Evolutionary conservation across 2,329 filamentous ascomycete genomes (phyloP).

Genomic region (Pseudogymnoascus sp.): DNA sequence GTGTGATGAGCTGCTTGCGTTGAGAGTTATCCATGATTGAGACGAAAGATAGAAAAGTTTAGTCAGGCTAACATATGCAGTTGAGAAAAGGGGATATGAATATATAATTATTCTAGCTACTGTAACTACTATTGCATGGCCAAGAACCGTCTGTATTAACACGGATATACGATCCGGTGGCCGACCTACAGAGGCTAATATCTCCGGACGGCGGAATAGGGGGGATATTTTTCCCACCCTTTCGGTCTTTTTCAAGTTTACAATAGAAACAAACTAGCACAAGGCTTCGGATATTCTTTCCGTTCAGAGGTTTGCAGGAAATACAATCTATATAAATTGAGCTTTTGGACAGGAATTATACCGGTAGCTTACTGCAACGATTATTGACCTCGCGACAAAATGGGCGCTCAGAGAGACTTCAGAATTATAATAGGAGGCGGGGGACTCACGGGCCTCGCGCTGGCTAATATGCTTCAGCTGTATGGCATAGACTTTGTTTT

Average conservation of each 20-base stretch:
- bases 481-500: slow-evolving; percentile 40
- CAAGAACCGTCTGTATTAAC: background rate
- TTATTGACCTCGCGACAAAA: background rate
- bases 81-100: background rate
- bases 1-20: background rate
- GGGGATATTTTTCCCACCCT: background rate
- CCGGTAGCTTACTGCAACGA: background rate
- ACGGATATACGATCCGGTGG: background rate
- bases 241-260: background rate
- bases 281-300: background rate
- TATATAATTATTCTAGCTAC: background rate
- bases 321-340: background rate
- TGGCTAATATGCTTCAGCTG: slow-evolving; percentile 38
- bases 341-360: background rate
- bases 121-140: background rate
- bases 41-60: background rate
- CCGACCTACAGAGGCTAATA: background rate
- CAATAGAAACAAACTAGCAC: background rate
- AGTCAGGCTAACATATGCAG: background rate
- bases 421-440: slow-evolving; percentile 40
- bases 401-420: background rate
- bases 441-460: slow-evolving; percentile 37
- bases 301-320: background rate
- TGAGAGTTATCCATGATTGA: background rate
- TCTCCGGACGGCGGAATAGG: background rate